Evolutionary conservation across 2,329 filamentous ascomycete species (phyloP), one percentile per base, ranked within the genome.

Genomic region (Trichoderma harzianum): DNA sequence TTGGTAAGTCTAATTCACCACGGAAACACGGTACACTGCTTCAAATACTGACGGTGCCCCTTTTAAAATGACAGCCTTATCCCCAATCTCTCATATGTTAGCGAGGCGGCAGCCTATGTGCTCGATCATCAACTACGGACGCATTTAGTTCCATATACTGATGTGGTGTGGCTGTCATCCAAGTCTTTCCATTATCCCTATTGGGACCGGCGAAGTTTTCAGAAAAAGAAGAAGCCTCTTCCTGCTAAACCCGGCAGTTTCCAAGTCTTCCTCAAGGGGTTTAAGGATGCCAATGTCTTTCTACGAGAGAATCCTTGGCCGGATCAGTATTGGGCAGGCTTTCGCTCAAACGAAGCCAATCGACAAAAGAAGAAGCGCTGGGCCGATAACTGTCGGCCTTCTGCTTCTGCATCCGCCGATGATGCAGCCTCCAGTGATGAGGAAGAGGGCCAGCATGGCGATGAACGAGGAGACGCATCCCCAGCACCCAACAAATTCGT

Each of bases 121-220:
- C 90, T 99, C 67, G 96, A 99, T 82, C 91, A 89, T 76, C 94
- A 97, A 78, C 85, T 99, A 64, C 92, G 91, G 76, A 98, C 96
- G 24, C 90, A 97, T 79, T 87, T 99, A 76, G 97, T 99, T 6
- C 96, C 96, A 0, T 98, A 98, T 78, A 99, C 96, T 55, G 96
- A 97, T 77, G 93, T 99, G 53, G 94, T 98, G 39, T 93, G 92
- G 78, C 86, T 99, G 30, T 97, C 95, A 7, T 98, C 96, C 21
- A 98, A 97, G 80, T 97, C 95, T 1, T 99, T 99, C 80, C 95
- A 97, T 81, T 99, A 99, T 79, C 96, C 97, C 72, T 98, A 96
- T 80, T 99, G 95, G 95, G 95, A 97, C 78, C 90, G 95, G 24
- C 89, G 95, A 78, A 94, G 91, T 77, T 96, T 92, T 78, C 94